Percentiles rank a stretch among this genome's conserved stretches.
Evolutionary conservation across 2,329 filamentous ascomycete genomes (phyloP).

Genomic region (Aspergillus jensenii): DNA sequence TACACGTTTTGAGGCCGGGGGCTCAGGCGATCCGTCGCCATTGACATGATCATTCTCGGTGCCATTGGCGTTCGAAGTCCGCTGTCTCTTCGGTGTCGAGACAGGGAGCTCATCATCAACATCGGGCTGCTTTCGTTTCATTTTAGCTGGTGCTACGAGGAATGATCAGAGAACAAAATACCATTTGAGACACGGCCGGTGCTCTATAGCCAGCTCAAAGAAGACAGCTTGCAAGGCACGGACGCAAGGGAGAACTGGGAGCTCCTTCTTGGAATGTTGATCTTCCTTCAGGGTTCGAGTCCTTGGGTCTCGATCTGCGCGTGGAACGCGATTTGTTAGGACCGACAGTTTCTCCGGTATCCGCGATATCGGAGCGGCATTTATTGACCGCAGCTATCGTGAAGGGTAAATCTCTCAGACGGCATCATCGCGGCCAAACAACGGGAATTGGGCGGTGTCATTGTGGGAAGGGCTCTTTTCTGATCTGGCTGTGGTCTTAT

Average conservation of each 20-base stretch:
- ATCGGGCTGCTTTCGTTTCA: conserved; percentile 46
- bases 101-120: conserved; percentile 34
- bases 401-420: conserved; percentile 2
- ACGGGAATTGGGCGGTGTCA: neutral
- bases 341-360: conserved; percentile 32
- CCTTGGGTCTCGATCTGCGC: conserved; percentile 15
- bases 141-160: conserved; percentile 24
- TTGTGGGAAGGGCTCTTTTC: neutral
- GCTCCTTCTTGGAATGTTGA: conserved; percentile 15
- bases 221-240: neutral
- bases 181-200: conserved; percentile 24
- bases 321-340: conserved; percentile 18
- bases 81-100: conserved; percentile 42
- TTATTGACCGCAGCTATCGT: conserved; percentile 8
- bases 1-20: conserved; percentile 25
- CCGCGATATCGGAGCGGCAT: conserved; percentile 29
- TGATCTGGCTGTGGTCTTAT: conserved; percentile 6
- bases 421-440: conserved; percentile 1
- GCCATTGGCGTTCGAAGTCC: conserved; percentile 28
- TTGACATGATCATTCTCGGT: conserved; percentile 26
- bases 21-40: conserved; percentile 23
- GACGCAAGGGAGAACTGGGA: conserved; percentile 25
- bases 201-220: neutral
- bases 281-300: conserved; percentile 3
- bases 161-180: conserved; percentile 22